Evolutionary conservation across 1,284 basidiomycete species (phyloP), one percentile per base, ranked within the genome.

Genomic region (Trametes versicolor): DNA sequence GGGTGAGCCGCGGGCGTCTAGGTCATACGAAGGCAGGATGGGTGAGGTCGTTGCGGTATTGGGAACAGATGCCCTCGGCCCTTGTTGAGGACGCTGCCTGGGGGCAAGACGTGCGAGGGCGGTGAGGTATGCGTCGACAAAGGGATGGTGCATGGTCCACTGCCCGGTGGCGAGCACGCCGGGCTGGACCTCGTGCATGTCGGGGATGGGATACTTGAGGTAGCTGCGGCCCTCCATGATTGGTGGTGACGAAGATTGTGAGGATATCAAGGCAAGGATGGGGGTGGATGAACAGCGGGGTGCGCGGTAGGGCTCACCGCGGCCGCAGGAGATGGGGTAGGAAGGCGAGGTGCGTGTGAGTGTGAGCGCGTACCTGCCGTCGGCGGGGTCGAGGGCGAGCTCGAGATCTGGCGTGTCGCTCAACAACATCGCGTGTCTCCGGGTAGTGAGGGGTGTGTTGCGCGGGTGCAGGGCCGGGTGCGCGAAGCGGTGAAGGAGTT

Each of bases 81-180:
- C 54, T 52, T 62, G 60, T 8, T 57, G 54, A 3, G 60, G 60
- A 8, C 49, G 23, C 39, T 62, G 60, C 53, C 25, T 56, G 37
- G 60, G 60, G 4, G 60, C 60, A 21, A 59, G 60, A 36, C 61
- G 63, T 15, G 67, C 69, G 52, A 72, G 66, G 21, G 62, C 65
- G 3, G 65, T 55, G 62, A 74, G 63, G 57, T 69, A 70, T 29
- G 64, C 54, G 51, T 61, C 57, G 56, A 74, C 73, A 64, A 72
- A 49, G n/a, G 72, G 72, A 64, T 74, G 72, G 45, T 66, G 61
- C n/a, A 60, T 61, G 34, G 73, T 74, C 37, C 71, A 57, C 17
- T 63, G 63, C 45, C 70, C 67, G 27, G 69, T 63, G 29, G 61
- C 53, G 25, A 68, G 69, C 9, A 74, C 62, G 54, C 73, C 73